Conservation (phyloP, 2,329 filamentous ascomycete species). For the Raffaelea arxii region DNA sequence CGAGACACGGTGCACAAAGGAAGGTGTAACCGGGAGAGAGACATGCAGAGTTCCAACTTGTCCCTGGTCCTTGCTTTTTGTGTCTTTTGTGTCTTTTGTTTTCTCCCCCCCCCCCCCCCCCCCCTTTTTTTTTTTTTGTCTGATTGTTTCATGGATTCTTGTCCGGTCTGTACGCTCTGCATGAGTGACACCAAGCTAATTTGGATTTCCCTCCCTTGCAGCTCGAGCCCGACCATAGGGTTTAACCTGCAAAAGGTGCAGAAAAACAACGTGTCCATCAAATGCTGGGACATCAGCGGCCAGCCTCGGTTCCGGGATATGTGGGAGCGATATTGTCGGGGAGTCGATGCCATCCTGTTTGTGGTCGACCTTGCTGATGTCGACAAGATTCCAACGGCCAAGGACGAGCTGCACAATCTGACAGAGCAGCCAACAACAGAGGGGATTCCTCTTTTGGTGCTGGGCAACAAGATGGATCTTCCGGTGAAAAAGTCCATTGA, state of each 20-base stretch:
- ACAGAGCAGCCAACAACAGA: conserved; percentile 76
- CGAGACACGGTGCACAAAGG: no score
- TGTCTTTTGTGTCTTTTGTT: no score
- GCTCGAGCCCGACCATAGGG: conserved; percentile 94
- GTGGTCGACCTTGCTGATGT: conserved; percentile 94
- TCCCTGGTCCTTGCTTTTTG: no score
- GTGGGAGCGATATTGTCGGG: conserved; percentile 98
- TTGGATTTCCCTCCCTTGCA: conserved; percentile 25
- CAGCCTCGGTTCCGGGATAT: conserved; percentile 95
- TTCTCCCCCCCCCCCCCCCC: no score
- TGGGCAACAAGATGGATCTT: conserved; percentile 96
- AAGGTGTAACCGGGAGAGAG: no score
- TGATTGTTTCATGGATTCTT: not conserved
- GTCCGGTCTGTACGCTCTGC: no score
- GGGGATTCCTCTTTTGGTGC: conserved; percentile 83
- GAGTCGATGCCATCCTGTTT: conserved; percentile 95
- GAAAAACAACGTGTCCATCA: conserved; percentile 94
- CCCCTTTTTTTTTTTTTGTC: not conserved
- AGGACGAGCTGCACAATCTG: conserved; percentile 84
- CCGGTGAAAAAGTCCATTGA: conserved; percentile 86
- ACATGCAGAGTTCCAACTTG: no score
- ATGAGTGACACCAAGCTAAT: no score
- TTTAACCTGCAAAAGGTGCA: conserved; percentile 99
- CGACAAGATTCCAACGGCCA: conserved; percentile 69
- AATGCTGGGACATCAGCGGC: conserved; percentile 97